Conservation (phyloP, 192 early-diverging fungal genomes). For the Backusella tuberculispora region DNA sequence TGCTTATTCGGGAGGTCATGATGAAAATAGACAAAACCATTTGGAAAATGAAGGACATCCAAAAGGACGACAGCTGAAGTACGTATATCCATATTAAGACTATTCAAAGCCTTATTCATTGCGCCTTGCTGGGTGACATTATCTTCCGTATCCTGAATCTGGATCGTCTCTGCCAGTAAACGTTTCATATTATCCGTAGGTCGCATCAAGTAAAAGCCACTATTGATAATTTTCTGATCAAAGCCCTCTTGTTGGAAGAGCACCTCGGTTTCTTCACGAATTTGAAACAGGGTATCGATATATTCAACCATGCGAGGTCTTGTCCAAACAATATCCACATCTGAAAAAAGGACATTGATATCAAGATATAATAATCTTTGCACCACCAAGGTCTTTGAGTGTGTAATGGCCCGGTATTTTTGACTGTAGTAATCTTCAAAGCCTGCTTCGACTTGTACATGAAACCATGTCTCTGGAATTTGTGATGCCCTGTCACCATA, state of each 20-base stretch:
- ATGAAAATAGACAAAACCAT: constrained; percentile 28
- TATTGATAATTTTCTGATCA: constrained; percentile 23
- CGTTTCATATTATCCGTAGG: constrained; percentile 27
- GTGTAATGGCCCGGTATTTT: constrained; percentile 27
- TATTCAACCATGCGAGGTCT: constrained; percentile 22
- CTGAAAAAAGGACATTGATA: constrained; percentile 35
- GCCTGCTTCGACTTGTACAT: neutral
- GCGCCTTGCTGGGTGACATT: constrained; percentile 30
- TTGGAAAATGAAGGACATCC: constrained; percentile 36
- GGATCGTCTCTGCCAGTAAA: constrained; percentile 26
- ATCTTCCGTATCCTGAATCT: constrained; percentile 28
- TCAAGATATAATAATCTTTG: constrained; percentile 33
- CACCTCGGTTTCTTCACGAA: constrained; percentile 25
- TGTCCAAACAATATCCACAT: constrained; percentile 36
- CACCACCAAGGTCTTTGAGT: constrained; percentile 31
- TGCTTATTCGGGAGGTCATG: constrained; percentile 16
- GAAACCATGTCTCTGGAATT: constrained; percentile 34
- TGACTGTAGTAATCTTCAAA: constrained; percentile 16
- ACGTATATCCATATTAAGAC: constrained; percentile 22
- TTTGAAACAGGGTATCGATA: constrained; percentile 17
- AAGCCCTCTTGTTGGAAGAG: constrained; percentile 31
- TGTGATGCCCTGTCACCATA: constrained; percentile 19
- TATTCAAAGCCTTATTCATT: constrained; percentile 30
- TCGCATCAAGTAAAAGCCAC: constrained; percentile 38
- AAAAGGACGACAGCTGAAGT: constrained; percentile 24